Evolutionary conservation across 2,329 filamentous ascomycete species (phyloP), one percentile per base, ranked within the genome.

Genomic region (Pseudogymnoascus sp.): DNA sequence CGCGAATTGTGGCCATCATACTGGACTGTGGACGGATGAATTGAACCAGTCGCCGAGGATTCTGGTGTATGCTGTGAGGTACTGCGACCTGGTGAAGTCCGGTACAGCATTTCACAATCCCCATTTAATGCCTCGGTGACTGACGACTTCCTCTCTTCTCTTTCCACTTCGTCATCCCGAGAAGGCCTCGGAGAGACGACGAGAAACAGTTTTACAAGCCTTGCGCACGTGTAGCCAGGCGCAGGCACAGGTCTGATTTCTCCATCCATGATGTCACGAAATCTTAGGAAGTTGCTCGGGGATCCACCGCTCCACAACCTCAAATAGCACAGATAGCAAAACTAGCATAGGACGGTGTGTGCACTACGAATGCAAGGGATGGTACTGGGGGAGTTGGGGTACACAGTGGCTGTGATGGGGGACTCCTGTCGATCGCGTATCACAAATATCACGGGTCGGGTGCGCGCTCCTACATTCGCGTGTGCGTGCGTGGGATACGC

Each of bases 391-490:
- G n/a, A n/a, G n/a, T n/a, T n/a, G n/a, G 49, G 49, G 49, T 35
- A 33, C 49, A 55, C 25, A 22, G 35, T 22, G 16, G 49, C 49
- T 55, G 41, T 7, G 28, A 55, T 33, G 28, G n/a, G 14, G 28
- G 9, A 19, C 49, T 55, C 49, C 28, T 55, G 49, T 19, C 49
- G 49, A 55, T 55, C 49, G 49, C 49, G 49, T 55, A 55, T 55
- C 28, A 55, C 49, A 55, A 55, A 55, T 55, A 33, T 35, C 49
- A 22, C 28, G 8, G 28, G 16, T 55, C 49, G 49, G 28, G 28
- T 55, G 16, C 49, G 28, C 49, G 49, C 23, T 52, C 45, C 23
- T 30, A 4, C 28, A 30, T 22, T 55, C 49, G 49, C 49, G 49
- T 33, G n/a, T 22, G 4, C n/a, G 28, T 55, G 28, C 28, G 16